A percentile compares a stretch with the other conserved stretches of the same genome.
Evolutionary conservation across 2,329 filamentous ascomycete genomes (phyloP).

Genomic region (Botrytis medusae): DNA sequence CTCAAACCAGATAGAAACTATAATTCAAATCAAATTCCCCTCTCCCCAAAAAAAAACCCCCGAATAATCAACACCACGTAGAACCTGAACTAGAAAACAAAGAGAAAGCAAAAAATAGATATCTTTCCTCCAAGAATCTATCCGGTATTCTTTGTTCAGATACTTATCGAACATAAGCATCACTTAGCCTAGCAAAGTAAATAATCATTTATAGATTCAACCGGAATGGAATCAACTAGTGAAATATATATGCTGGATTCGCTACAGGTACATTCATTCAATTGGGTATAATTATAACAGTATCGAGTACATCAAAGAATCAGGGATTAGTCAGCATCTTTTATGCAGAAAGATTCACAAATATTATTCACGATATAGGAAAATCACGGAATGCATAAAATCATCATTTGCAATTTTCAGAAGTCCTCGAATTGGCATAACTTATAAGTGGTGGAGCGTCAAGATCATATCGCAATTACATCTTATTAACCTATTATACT

Average conservation of each 20-base stretch:
- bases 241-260: neutral
- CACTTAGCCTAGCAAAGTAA: neutral
- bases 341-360: neutral
- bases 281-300: neutral
- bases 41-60: no score
- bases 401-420: neutral
- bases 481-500: neutral
- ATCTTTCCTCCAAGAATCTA: neutral
- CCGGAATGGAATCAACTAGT: neutral
- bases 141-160: neutral
- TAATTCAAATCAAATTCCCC: neutral
- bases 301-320: no score
- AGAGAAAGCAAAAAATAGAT: neutral
- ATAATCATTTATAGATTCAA: neutral
- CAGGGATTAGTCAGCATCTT: neutral
- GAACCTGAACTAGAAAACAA: neutral
- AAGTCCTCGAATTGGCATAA: neutral
- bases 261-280: neutral
- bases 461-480: neutral
- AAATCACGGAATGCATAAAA: neutral
- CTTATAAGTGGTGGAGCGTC: neutral
- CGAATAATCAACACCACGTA: neutral
- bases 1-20: neutral
- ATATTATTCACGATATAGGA: neutral
- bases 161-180: neutral